A percentile compares a stretch with the other conserved stretches of the same genome.
These are phyloP conservation scores for Penicillium chermesinum DNA, from an alignment of 495 filamentous ascomycete species.

Conservation along the genomic window DNA sequence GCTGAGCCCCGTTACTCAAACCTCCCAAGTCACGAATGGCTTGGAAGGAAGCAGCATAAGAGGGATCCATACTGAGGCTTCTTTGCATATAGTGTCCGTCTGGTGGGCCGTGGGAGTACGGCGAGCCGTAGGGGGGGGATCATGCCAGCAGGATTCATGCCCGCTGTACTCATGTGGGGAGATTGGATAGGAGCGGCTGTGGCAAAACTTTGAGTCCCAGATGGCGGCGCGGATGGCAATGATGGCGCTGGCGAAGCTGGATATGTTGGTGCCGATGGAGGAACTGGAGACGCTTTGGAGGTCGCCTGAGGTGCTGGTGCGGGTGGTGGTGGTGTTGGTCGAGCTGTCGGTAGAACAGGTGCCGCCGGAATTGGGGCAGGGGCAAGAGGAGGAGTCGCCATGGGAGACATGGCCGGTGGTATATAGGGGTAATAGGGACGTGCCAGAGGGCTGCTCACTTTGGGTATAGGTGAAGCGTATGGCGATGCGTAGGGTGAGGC, in stretches of 20 bases:
- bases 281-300: background rate
- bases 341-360: background rate
- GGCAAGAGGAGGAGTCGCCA: slow-evolving; percentile 21
- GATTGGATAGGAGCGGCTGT: slow-evolving; percentile 29
- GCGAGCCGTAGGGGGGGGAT: slow-evolving; percentile 33
- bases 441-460: slow-evolving; percentile 37
- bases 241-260: slow-evolving; percentile 1
- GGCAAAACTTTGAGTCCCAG: slow-evolving; percentile 25
- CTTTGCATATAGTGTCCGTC: slow-evolving; percentile 27
- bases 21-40: slow-evolving; percentile 25
- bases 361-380: background rate
- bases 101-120: slow-evolving; percentile 23
- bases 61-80: slow-evolving; percentile 27
- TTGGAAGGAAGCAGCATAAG: slow-evolving; percentile 31
- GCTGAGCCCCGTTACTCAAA: slow-evolving; percentile 18
- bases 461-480: slow-evolving; percentile 32
- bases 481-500: slow-evolving; percentile 14
- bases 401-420: slow-evolving; percentile 38
- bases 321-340: slow-evolving; percentile 12
- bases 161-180: slow-evolving; percentile 5
- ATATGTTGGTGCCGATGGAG: background rate
- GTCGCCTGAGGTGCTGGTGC: slow-evolving; percentile 18
- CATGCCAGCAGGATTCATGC: slow-evolving; percentile 31
- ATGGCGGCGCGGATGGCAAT: slow-evolving; percentile 17
- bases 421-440: slow-evolving; percentile 35